These are phyloP conservation scores for Moniliophthora roreri DNA, from an alignment of 1,284 basidiomycete genomes.

Conservation along the genomic window DNA sequence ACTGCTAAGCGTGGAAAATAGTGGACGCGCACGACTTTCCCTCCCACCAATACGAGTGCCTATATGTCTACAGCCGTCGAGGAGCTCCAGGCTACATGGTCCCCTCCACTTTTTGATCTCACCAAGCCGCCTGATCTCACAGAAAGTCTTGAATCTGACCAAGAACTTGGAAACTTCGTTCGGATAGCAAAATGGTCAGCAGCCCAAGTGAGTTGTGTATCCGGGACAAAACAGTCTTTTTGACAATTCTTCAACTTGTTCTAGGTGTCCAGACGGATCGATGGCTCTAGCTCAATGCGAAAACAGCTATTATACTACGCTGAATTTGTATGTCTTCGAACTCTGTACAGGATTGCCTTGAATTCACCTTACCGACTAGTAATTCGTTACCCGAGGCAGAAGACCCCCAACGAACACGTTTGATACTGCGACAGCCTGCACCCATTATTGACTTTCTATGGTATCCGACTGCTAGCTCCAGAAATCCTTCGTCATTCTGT, in stretches of 20 bases:
- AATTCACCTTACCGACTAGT: constrained; percentile 4
- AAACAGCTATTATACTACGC: constrained; percentile 52
- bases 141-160: constrained; percentile 12
- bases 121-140: constrained; percentile 15
- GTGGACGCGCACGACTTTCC: too few relatives aligned
- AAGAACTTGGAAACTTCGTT: constrained; percentile 41
- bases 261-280: constrained; percentile 68
- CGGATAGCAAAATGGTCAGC: constrained; percentile 51
- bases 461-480: constrained; percentile 73
- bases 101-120: constrained; percentile 23
- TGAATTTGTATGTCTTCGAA: constrained; percentile 35
- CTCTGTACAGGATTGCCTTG: not conserved
- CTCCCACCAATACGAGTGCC: too few relatives aligned
- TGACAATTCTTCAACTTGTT: not conserved
- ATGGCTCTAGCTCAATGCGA: constrained; percentile 60
- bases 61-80: too few relatives aligned
- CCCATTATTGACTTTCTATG: constrained; percentile 76
- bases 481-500: constrained; percentile 68
- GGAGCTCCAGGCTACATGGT: constrained; percentile 18
- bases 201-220: too few relatives aligned
- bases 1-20: too few relatives aligned
- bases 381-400: constrained; percentile 8
- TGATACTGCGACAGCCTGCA: constrained; percentile 52
- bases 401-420: constrained; percentile 6
- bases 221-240: constrained; percentile 7